A percentile compares a stretch with the other conserved stretches of the same genome.
Conservation (phyloP, 1,284 basidiomycete species). For the Golubevia sp. region DNA sequence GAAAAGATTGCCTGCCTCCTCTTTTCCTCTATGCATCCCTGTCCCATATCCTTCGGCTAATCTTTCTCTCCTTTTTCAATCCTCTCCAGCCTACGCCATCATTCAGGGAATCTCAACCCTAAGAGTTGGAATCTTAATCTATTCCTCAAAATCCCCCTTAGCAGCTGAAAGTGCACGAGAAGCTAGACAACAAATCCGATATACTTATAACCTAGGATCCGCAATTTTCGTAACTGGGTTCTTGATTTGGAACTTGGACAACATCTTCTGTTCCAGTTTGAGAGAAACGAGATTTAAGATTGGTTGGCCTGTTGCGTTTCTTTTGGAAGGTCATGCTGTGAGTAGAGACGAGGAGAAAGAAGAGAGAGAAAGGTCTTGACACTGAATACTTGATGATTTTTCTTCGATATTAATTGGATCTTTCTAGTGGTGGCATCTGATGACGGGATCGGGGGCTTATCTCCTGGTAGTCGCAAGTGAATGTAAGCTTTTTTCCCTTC, state of each 20-base stretch:
- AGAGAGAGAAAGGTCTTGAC: background rate
- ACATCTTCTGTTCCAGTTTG: constrained; percentile 64
- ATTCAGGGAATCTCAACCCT: constrained; percentile 59
- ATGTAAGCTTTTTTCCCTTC: too few relatives aligned
- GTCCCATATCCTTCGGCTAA: too few relatives aligned
- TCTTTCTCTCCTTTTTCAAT: too few relatives aligned
- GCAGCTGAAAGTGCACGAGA: constrained; percentile 7
- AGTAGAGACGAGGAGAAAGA: background rate
- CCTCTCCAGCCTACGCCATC: constrained; percentile 60
- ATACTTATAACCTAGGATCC: constrained; percentile 21
- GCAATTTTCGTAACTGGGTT: constrained; percentile 63
- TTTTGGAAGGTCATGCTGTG: constrained; percentile 49
- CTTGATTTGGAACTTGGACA: constrained; percentile 67
- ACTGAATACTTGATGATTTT: background rate
- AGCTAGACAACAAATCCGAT: constrained; percentile 9
- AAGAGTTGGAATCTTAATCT: constrained; percentile 6
- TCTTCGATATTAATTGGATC: too few relatives aligned
- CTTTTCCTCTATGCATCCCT: too few relatives aligned
- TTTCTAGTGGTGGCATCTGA: constrained; percentile 64
- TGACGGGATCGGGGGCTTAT: constrained; percentile 65
- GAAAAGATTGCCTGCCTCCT: too few relatives aligned
- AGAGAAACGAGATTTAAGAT: constrained; percentile 22
- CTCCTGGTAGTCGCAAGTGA: constrained; percentile 59
- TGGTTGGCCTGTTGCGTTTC: constrained; percentile 36
- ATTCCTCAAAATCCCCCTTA: constrained; percentile 16